Conservation (phyloP, 2,329 filamentous ascomycete species). For the Ascochyta koolunga region DNA sequence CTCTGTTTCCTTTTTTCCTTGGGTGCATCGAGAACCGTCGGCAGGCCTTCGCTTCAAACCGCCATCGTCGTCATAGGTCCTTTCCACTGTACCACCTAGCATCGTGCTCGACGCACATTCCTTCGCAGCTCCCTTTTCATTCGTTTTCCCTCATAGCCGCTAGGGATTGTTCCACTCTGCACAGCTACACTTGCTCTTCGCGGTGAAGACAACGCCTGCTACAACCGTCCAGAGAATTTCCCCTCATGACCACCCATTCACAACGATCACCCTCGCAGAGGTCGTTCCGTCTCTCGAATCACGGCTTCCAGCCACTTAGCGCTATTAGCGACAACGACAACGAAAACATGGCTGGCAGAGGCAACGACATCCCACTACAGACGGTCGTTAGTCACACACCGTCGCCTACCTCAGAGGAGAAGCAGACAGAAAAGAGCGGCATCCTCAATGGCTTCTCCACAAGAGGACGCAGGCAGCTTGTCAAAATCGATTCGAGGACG, state of each 20-base stretch:
- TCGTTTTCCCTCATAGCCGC: constrained; percentile 11
- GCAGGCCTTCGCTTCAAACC: constrained; percentile 41
- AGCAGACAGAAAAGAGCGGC: constrained; percentile 47
- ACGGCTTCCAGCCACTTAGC: constrained; percentile 46
- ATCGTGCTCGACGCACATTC: constrained; percentile 46
- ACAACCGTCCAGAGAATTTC: constrained; percentile 16
- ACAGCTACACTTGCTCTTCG: constrained; percentile 14
- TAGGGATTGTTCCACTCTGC: constrained; percentile 9
- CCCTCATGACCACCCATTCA: constrained; percentile 27
- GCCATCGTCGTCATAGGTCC: constrained; percentile 27
- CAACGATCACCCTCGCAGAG: constrained; percentile 38
- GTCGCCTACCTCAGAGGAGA: constrained; percentile 38
- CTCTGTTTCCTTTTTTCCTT: constrained; percentile 25
- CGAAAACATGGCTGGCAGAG: constrained; percentile 53
- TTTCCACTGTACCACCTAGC: constrained; percentile 23
- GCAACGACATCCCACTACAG: constrained; percentile 67
- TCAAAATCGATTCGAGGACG: constrained; percentile 38
- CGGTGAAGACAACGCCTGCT: constrained; percentile 20
- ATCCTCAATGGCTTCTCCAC: constrained; percentile 51
- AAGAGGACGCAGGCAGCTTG: constrained; percentile 40
- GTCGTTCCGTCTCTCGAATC: constrained; percentile 43
- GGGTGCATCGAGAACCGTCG: constrained; percentile 22
- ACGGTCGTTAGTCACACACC: constrained; percentile 58
- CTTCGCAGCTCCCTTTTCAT: constrained; percentile 21
- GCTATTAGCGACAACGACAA: constrained; percentile 22